Evolutionary conservation across 371 early-diverging fungal genomes (phyloP).

Genomic region (Mucor indicus): DNA sequence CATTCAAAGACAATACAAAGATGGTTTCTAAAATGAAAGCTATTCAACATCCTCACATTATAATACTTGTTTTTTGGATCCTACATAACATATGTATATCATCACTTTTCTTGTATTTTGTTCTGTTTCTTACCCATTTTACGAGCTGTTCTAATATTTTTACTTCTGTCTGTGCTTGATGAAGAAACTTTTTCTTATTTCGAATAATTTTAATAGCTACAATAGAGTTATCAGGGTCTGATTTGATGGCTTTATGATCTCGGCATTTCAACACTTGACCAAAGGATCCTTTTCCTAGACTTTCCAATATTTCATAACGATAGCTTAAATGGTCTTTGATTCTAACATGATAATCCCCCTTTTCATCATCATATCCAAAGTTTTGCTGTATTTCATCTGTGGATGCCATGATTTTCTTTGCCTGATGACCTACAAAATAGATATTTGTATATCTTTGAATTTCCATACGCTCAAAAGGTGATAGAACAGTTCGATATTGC

Average conservation of each 20-base stretch:
- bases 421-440: constrained; percentile 81
- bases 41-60: constrained; percentile 84
- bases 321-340: constrained; percentile 71
- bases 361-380: constrained; percentile 76
- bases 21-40: constrained; percentile 92
- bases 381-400: constrained; percentile 49
- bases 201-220: constrained; percentile 87
- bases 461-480: constrained; percentile 75
- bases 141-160: constrained; percentile 65
- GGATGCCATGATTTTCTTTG: constrained; percentile 49
- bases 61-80: constrained; percentile 81
- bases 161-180: constrained; percentile 80
- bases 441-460: constrained; percentile 72
- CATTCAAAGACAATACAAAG: constrained; percentile 96
- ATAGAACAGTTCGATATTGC: constrained; percentile 54
- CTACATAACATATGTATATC: constrained; percentile 33
- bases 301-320: constrained; percentile 72
- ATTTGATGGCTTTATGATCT: constrained; percentile 62
- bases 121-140: constrained; percentile 29
- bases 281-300: constrained; percentile 85
- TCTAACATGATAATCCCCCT: constrained; percentile 73
- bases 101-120: no score
- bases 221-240: constrained; percentile 32
- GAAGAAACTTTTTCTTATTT: constrained; percentile 77
- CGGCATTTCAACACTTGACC: constrained; percentile 82